Evolutionary conservation across 306 rosid species (phyloP).

Genomic region (Fragaria nilgerrensis): DNA sequence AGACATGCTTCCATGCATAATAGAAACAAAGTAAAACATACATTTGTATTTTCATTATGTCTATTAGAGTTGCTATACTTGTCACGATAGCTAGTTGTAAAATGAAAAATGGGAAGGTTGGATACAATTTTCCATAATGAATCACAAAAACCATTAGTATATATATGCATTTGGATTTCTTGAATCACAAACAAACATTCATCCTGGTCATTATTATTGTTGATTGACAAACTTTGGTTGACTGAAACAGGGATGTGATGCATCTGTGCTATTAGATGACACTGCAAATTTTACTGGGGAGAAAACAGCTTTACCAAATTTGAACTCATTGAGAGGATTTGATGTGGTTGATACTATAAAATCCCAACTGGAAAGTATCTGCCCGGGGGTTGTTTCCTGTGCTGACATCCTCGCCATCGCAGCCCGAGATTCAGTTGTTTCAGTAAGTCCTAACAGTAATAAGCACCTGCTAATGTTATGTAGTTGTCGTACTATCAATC

Average conservation of each 20-base stretch:
- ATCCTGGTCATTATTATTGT: background rate
- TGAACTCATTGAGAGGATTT: constrained; percentile 57
- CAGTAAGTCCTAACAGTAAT: constrained; percentile 36
- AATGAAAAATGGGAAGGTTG: constrained; percentile 6
- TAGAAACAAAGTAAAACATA: background rate
- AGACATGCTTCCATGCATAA: background rate
- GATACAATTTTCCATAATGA: background rate
- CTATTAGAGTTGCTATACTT: background rate
- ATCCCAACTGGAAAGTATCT: constrained; percentile 48
- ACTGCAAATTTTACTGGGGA: constrained; percentile 62
- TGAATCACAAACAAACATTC: background rate
- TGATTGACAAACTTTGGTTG: background rate
- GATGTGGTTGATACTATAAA: constrained; percentile 61
- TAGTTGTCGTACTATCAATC: background rate
- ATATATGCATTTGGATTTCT: background rate
- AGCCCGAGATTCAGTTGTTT: constrained; percentile 65
- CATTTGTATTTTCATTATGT: background rate
- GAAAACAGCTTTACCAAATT: constrained; percentile 60
- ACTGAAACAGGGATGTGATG: constrained; percentile 66
- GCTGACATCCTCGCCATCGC: constrained; percentile 65
- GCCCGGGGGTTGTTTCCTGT: constrained; percentile 72
- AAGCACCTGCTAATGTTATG: background rate
- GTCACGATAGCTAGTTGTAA: background rate
- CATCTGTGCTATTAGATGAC: constrained; percentile 68
- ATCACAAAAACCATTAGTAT: background rate